Evolutionary conservation across 163 green algal genomes (phyloP).

Genomic region (Chloromonas sp.): DNA sequence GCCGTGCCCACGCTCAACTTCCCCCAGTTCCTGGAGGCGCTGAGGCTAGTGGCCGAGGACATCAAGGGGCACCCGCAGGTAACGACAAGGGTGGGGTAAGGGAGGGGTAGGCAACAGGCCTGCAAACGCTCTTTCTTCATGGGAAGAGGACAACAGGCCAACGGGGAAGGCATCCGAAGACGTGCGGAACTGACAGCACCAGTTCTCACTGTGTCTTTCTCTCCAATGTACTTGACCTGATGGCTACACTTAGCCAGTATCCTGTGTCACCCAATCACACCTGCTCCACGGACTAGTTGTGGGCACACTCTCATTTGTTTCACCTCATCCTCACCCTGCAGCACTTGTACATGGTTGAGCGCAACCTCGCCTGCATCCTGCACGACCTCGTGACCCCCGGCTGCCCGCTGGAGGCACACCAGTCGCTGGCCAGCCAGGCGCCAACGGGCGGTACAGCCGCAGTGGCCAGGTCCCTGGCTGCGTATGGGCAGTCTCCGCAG

Average conservation of each 20-base stretch:
- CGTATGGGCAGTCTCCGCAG: too few relatives aligned
- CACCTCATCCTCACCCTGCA: not conserved
- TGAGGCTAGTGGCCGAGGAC: constrained; percentile 33
- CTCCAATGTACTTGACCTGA: too few relatives aligned
- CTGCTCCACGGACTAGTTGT: too few relatives aligned
- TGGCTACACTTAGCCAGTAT: too few relatives aligned
- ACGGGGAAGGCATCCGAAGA: too few relatives aligned
- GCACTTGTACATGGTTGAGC: not conserved
- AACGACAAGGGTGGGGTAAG: not conserved
- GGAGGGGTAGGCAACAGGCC: not conserved
- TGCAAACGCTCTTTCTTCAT: not conserved
- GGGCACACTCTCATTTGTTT: too few relatives aligned
- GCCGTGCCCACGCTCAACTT: constrained; percentile 27
- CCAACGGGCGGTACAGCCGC: too few relatives aligned
- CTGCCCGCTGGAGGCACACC: not conserved
- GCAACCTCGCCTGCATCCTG: not conserved
- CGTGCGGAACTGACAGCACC: not conserved
- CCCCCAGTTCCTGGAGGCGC: constrained; percentile 30
- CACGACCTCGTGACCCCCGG: not conserved
- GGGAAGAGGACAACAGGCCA: not conserved
- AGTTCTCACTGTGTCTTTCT: not conserved
- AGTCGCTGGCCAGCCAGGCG: not conserved
- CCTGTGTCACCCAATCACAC: too few relatives aligned
- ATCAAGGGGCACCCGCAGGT: constrained; percentile 14
- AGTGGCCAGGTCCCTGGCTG: too few relatives aligned